Evolutionary conservation across 768 basidiomycete genomes (phyloP).

Genomic region (Tulasnella sp.): DNA sequence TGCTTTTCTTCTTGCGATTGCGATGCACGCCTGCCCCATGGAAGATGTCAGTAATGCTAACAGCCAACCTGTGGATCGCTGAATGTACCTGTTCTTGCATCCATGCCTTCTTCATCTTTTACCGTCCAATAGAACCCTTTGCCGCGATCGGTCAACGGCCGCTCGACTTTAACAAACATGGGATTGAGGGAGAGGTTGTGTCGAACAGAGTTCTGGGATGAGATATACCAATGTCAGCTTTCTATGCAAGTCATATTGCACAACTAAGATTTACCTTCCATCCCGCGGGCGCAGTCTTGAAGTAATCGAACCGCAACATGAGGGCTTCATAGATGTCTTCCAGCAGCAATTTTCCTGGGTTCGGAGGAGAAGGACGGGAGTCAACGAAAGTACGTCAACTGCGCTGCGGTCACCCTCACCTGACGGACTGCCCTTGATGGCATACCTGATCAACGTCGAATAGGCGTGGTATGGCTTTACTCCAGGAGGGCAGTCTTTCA

Average conservation of each 20-base stretch:
- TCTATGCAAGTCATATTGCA: background rate
- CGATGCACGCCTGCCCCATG: slow-evolving; percentile 52
- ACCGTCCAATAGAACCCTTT: slow-evolving; percentile 92
- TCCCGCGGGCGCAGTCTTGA: slow-evolving; percentile 71
- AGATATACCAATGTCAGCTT: background rate
- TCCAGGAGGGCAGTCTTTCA: slow-evolving; percentile 65
- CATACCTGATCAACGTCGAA: slow-evolving; percentile 85
- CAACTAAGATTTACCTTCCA: slow-evolving; percentile 56
- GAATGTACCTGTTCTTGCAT: slow-evolving; percentile 36
- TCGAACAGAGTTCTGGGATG: slow-evolving; percentile 71
- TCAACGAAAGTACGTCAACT: too few species aligned
- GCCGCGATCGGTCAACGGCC: slow-evolving; percentile 79
- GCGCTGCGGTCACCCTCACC: too few species aligned
- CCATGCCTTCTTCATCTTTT: slow-evolving; percentile 9
- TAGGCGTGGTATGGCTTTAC: slow-evolving; percentile 89
- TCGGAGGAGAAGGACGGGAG: background rate
- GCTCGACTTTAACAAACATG: slow-evolving; percentile 83
- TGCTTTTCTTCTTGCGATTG: slow-evolving; percentile 58
- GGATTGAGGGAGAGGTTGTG: slow-evolving; percentile 86
- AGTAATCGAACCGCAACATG: slow-evolving; percentile 66
- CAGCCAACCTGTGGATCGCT: background rate
- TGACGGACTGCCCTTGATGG: slow-evolving; percentile 74
- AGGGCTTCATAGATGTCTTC: slow-evolving; percentile 83
- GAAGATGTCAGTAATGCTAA: background rate
- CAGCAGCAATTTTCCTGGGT: slow-evolving; percentile 66